Percentiles rank a stretch among this genome's conserved stretches.
Conservation (phyloP, 148 eudicot genomes). For the Rhododendron mucronatum region DNA sequence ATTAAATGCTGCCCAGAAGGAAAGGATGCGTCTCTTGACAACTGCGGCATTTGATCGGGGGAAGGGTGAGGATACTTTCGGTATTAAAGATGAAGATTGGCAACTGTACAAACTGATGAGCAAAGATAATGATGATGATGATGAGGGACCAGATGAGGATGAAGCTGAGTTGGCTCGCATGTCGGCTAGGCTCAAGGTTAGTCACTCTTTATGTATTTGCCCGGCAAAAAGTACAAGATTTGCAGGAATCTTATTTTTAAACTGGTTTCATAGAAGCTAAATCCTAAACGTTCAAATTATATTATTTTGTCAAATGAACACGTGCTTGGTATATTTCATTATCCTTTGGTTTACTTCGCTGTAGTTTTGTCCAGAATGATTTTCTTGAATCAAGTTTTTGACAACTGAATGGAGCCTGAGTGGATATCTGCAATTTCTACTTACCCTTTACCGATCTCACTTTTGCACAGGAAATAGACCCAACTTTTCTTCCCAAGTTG, state of each 20-base stretch:
- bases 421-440: not conserved
- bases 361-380: not conserved
- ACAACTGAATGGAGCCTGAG: not conserved
- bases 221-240: not conserved
- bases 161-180: constrained; percentile 79
- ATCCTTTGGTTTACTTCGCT: not conserved
- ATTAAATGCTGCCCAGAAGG: constrained; percentile 88
- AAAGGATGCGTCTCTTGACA: constrained; percentile 94
- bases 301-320: not conserved
- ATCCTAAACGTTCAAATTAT: not conserved
- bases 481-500: constrained; percentile 62
- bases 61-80: constrained; percentile 98
- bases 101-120: constrained; percentile 95
- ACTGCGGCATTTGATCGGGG: constrained; percentile 98
- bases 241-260: not conserved
- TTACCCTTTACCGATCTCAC: not conserved
- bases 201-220: constrained; percentile 12
- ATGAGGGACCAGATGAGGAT: constrained; percentile 76
- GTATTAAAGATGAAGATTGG: constrained; percentile 96
- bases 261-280: not conserved
- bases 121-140: constrained; percentile 89
- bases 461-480: constrained; percentile 72
- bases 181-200: constrained; percentile 77
- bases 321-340: not conserved
- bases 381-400: not conserved